A percentile compares a stretch with the other conserved stretches of the same genome.
Conservation (phyloP, 2,329 filamentous ascomycete genomes). For the Penicillium olsonii region DNA sequence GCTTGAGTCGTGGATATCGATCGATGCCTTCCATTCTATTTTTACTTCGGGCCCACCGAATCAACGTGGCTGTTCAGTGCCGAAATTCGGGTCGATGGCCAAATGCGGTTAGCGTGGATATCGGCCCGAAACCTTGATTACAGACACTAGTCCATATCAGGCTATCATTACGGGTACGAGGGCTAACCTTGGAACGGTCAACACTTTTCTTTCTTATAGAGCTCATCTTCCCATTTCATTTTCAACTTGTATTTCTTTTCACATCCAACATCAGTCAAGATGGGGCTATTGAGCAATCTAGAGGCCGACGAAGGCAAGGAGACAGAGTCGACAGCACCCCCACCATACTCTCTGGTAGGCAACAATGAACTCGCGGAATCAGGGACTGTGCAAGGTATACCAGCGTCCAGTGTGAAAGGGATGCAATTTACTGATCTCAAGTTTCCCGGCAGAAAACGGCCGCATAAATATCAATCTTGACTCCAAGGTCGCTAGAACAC, state of each 20-base stretch:
- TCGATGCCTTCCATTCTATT: neutral
- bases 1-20: too few relatives aligned
- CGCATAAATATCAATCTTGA: slow-evolving; percentile 27
- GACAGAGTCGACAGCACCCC: neutral
- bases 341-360: neutral
- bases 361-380: neutral
- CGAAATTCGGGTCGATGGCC: neutral
- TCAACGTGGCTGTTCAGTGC: neutral
- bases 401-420: too few relatives aligned
- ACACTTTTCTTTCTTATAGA: neutral
- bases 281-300: neutral
- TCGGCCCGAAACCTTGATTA: neutral
- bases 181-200: too few relatives aligned
- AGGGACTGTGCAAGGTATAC: neutral
- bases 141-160: neutral
- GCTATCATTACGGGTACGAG: neutral
- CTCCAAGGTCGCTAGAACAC: slow-evolving; percentile 24
- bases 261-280: neutral
- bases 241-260: neutral
- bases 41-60: neutral
- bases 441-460: slow-evolving; percentile 16
- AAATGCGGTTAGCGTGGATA: neutral
- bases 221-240: neutral
- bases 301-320: neutral
- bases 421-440: neutral